phyloP scores from a whole-genome alignment of 805 yeast genomes.

The Yarrowia sp. region DNA sequence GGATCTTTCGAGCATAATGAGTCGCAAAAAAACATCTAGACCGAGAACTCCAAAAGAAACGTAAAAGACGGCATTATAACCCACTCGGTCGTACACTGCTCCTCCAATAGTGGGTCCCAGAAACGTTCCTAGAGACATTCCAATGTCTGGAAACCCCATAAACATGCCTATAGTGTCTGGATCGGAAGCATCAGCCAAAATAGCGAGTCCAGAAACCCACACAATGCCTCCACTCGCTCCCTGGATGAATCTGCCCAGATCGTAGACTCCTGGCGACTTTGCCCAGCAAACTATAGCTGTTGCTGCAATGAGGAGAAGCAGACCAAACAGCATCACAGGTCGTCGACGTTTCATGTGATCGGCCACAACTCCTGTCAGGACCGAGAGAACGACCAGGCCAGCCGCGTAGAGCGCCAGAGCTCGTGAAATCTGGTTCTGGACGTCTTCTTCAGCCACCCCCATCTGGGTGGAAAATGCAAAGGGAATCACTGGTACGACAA shows the following conservation, averaged over 20 bases:
- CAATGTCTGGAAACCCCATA: slow-evolving; percentile 37
- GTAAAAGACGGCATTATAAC: slow-evolving; percentile 37
- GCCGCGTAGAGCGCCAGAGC: slow-evolving; percentile 37
- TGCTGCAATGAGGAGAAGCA: slow-evolving; percentile 34
- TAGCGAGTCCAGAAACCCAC: slow-evolving; percentile 40
- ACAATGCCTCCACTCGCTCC: slow-evolving; percentile 38
- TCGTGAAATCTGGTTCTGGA: slow-evolving; percentile 34
- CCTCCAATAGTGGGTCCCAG: slow-evolving; percentile 41
- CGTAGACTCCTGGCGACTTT: slow-evolving; percentile 32
- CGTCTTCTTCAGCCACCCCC: slow-evolving; percentile 32
- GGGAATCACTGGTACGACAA: slow-evolving; percentile 38
- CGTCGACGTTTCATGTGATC: slow-evolving; percentile 33
- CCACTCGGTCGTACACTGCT: slow-evolving; percentile 35
- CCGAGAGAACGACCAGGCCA: slow-evolving; percentile 36
- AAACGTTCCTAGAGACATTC: slow-evolving; percentile 35
- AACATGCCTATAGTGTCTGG: slow-evolving; percentile 34
- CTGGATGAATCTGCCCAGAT: slow-evolving; percentile 37
- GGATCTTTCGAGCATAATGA: slow-evolving; percentile 37
- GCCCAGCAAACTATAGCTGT: slow-evolving; percentile 36
- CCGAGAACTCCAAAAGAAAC: slow-evolving; percentile 36
- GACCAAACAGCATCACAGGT: slow-evolving; percentile 36
- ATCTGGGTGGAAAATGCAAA: slow-evolving; percentile 35
- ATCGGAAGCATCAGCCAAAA: slow-evolving; percentile 35
- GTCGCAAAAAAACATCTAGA: slow-evolving; percentile 35
- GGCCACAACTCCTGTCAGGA: slow-evolving; percentile 35